Percentiles rank a stretch among this genome's conserved stretches.
phyloP scores from a whole-genome alignment of 2,329 filamentous ascomycete genomes.

The Pseudodiploospora longispora region DNA sequence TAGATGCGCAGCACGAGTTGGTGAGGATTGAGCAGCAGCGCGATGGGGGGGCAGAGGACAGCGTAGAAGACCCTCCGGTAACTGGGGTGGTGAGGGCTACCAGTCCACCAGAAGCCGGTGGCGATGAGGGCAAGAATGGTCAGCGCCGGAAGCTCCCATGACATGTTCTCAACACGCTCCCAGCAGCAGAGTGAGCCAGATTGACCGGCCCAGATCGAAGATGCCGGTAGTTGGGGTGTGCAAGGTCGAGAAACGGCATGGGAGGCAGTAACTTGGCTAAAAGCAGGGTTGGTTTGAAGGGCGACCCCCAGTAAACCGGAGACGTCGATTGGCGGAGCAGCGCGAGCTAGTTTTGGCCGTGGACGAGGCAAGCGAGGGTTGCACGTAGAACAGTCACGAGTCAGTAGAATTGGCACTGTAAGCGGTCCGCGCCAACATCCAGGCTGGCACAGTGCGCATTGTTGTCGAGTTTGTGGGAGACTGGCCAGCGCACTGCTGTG shows the following conservation, averaged over 20 bases:
- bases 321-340: slow-evolving; percentile 16
- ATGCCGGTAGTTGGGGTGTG: slow-evolving; percentile 20
- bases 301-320: slow-evolving; percentile 18
- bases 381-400: too few relatives aligned
- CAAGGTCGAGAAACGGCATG: slow-evolving; percentile 15
- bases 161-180: slow-evolving; percentile 32
- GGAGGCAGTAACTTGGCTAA: neutral
- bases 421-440: too few relatives aligned
- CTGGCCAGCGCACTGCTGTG: too few relatives aligned
- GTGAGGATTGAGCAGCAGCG: slow-evolving; percentile 25
- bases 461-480: too few relatives aligned
- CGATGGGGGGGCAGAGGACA: slow-evolving; percentile 22
- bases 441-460: too few relatives aligned
- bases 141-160: slow-evolving; percentile 34
- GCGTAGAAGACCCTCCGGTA: slow-evolving; percentile 22
- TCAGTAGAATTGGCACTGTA: too few relatives aligned
- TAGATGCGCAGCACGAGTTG: slow-evolving; percentile 21
- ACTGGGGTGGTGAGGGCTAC: slow-evolving; percentile 23
- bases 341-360: too few relatives aligned
- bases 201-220: slow-evolving; percentile 6
- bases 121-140: slow-evolving; percentile 31
- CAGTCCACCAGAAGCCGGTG: slow-evolving; percentile 30
- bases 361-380: too few relatives aligned
- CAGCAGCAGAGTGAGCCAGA: slow-evolving; percentile 10
- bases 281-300: slow-evolving; percentile 12